Conservation (phyloP, 2,329 filamentous ascomycete species). For the Fusarium sp. region DNA sequence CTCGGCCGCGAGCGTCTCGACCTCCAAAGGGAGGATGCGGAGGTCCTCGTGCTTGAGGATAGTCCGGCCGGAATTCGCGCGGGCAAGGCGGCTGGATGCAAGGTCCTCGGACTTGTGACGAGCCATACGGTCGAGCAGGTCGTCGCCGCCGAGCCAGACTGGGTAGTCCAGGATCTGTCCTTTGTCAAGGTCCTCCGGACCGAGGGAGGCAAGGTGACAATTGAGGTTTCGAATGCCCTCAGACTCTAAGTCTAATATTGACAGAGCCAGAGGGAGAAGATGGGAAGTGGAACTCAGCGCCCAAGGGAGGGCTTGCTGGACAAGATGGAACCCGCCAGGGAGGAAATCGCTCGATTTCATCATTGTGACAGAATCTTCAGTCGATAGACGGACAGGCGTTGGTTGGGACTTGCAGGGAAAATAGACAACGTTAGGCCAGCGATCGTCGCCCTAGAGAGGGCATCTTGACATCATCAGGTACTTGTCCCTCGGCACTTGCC, state of each 20-base stretch:
- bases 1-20: slow-evolving; percentile 74
- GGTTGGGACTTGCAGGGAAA: slow-evolving; percentile 4
- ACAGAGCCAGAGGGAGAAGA: slow-evolving; percentile 16
- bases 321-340: slow-evolving; percentile 14
- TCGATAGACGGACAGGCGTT: slow-evolving; percentile 20
- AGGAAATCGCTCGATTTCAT: slow-evolving; percentile 33
- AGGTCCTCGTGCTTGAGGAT: slow-evolving; percentile 86
- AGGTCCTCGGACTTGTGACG: slow-evolving; percentile 85
- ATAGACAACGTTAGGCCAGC: slow-evolving; percentile 26
- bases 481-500: slow-evolving; percentile 22
- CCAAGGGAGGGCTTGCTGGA: slow-evolving; percentile 2
- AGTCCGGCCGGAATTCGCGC: slow-evolving; percentile 86
- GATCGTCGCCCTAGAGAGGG: slow-evolving; percentile 16
- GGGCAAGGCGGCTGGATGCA: slow-evolving; percentile 88
- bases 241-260: slow-evolving; percentile 41
- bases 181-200: slow-evolving; percentile 75
- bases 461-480: slow-evolving; percentile 29
- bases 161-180: slow-evolving; percentile 83
- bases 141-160: slow-evolving; percentile 82
- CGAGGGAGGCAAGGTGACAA: slow-evolving; percentile 68
- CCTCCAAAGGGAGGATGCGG: slow-evolving; percentile 58
- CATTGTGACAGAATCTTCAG: slow-evolving; percentile 28
- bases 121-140: slow-evolving; percentile 83
- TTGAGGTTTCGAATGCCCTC: slow-evolving; percentile 76
- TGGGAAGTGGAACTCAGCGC: slow-evolving; percentile 9